Evolutionary conservation across 148 eudicot species (phyloP).

Genomic region (Bassia scoparia): DNA sequence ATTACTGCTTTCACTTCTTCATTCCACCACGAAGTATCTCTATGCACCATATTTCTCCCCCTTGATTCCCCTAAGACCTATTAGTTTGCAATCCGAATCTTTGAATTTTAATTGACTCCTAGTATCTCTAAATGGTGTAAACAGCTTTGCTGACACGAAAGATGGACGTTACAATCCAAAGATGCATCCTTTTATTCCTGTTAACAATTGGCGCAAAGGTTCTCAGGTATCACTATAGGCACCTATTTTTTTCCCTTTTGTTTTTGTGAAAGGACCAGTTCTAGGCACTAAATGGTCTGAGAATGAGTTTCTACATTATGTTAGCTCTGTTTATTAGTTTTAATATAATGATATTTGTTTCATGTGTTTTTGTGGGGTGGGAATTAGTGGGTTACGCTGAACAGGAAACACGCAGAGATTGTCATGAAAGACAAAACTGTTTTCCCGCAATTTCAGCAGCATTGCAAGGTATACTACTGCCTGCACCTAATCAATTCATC

Average conservation of each 20-base stretch:
- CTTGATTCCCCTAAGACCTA: no score
- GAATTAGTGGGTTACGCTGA: slow-evolving; percentile 80
- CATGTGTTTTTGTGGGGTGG: slow-evolving; percentile 26
- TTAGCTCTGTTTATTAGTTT: neutral
- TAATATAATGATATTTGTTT: neutral
- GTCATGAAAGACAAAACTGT: slow-evolving; percentile 61
- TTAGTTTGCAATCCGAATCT: neutral
- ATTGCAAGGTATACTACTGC: slow-evolving; percentile 62
- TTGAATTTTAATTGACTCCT: slow-evolving; percentile 2
- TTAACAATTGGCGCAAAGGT: slow-evolving; percentile 85
- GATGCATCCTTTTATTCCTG: slow-evolving; percentile 78
- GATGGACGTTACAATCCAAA: slow-evolving; percentile 90
- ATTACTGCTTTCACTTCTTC: no score
- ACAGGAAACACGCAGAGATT: slow-evolving; percentile 80
- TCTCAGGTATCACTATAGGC: slow-evolving; percentile 56
- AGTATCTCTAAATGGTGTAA: slow-evolving; percentile 13
- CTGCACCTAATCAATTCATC: neutral
- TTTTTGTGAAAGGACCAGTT: no score
- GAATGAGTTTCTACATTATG: neutral
- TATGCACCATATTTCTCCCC: no score
- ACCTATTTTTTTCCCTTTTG: neutral
- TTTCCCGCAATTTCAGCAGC: slow-evolving; percentile 67
- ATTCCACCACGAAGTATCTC: no score
- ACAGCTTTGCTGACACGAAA: slow-evolving; percentile 87
- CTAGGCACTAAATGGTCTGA: neutral